A percentile compares a stretch with the other conserved stretches of the same genome.
Conservation (phyloP, 1,284 basidiomycete species). For the Melampsora occidentalis region DNA sequence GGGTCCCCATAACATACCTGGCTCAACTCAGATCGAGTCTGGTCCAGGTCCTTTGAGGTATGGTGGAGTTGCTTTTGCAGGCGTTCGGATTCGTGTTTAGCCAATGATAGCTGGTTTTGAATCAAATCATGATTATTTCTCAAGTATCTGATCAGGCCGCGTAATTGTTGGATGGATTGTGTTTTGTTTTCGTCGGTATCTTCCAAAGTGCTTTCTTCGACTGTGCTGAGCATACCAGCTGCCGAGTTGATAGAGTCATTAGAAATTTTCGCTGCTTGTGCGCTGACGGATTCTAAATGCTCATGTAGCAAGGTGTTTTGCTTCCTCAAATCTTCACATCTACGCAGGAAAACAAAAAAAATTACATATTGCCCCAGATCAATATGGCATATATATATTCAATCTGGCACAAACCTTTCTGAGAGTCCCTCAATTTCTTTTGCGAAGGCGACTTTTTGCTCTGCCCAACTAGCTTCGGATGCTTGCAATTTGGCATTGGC, state of each 20-base stretch:
- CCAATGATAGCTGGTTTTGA: constrained; percentile 77
- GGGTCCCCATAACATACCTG: constrained; percentile 43
- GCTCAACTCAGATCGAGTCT: constrained; percentile 59
- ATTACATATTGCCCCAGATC: background rate
- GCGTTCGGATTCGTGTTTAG: constrained; percentile 76
- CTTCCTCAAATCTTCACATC: constrained; percentile 69
- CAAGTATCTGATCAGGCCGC: constrained; percentile 75
- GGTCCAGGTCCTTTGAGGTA: constrained; percentile 67
- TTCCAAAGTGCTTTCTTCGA: constrained; percentile 62
- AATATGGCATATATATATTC: background rate
- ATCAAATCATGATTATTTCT: constrained; percentile 87
- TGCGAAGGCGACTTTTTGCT: constrained; percentile 71
- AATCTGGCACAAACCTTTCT: constrained; percentile 59
- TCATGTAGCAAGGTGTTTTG: constrained; percentile 78
- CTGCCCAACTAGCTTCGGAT: constrained; percentile 73
- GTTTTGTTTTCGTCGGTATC: constrained; percentile 60
- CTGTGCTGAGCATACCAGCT: background rate
- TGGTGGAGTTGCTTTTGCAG: constrained; percentile 74
- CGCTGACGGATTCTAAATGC: constrained; percentile 79
- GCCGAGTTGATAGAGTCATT: constrained; percentile 50
- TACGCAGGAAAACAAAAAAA: constrained; percentile 50
- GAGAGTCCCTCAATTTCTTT: constrained; percentile 72
- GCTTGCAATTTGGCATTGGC: constrained; percentile 67
- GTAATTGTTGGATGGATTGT: constrained; percentile 62
- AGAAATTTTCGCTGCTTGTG: constrained; percentile 71